Conservation (phyloP, 768 basidiomycete genomes). For the Rhodotorula kratochvilovae region DNA sequence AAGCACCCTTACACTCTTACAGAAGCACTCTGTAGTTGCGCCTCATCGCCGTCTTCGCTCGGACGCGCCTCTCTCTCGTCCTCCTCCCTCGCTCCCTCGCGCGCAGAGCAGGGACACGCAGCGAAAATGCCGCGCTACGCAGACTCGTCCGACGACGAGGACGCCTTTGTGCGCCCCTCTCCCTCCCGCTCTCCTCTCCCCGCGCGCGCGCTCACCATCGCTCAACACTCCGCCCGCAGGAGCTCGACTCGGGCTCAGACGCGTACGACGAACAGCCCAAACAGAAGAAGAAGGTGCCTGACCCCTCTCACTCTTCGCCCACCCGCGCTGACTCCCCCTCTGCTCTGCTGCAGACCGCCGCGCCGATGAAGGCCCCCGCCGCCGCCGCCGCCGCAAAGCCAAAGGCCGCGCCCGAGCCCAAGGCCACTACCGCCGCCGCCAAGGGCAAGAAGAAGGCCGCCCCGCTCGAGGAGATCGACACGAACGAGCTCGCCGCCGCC, state of each 20-base stretch:
- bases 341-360: not conserved
- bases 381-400: slow-evolving; percentile 32
- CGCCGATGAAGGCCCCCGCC: slow-evolving; percentile 2
- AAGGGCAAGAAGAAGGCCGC: slow-evolving; percentile 62
- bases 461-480: slow-evolving; percentile 46
- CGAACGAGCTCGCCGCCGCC: slow-evolving; percentile 5
- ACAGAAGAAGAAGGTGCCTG: not conserved
- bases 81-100: not conserved
- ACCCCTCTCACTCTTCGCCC: not conserved
- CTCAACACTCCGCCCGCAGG: not conserved
- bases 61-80: not conserved
- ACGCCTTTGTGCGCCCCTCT: slow-evolving; percentile 29
- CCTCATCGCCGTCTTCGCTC: too few relatives aligned
- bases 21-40: too few relatives aligned
- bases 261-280: slow-evolving; percentile 16
- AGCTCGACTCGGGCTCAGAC: slow-evolving; percentile 25
- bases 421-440: not conserved
- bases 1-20: too few relatives aligned
- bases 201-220: not conserved
- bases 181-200: not conserved
- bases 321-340: too few relatives aligned
- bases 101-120: too few relatives aligned
- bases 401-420: slow-evolving; percentile 43
- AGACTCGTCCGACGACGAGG: slow-evolving; percentile 11
- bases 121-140: slow-evolving; percentile 27